A percentile compares a stretch with the other conserved stretches of the same genome.
Evolutionary conservation across 176 grass and related monocot species (phyloP).

Genomic region (Carex myosuroides): DNA sequence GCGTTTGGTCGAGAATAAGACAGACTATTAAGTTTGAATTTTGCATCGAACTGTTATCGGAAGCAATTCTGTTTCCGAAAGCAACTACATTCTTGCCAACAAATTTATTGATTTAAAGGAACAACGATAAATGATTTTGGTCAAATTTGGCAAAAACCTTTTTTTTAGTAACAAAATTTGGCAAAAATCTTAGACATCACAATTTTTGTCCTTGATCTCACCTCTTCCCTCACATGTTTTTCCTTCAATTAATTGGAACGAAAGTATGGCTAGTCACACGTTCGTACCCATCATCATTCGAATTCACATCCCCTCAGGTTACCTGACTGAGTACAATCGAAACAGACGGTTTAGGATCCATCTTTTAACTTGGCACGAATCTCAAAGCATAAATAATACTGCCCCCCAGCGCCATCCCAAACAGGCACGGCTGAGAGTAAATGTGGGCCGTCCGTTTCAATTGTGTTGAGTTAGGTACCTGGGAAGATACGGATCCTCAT

Average conservation of each 20-base stretch:
- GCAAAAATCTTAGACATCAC: not conserved
- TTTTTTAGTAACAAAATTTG: not conserved
- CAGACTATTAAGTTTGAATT: not conserved
- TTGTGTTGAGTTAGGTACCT: too few relatives aligned
- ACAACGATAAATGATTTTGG: not conserved
- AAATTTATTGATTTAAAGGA: not conserved
- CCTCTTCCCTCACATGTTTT: not conserved
- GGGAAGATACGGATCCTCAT: too few relatives aligned
- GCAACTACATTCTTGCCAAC: not conserved
- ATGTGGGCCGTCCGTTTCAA: too few relatives aligned
- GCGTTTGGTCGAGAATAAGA: not conserved
- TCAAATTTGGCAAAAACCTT: not conserved
- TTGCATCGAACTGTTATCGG: not conserved
- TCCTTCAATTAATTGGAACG: not conserved
- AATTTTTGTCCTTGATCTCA: not conserved
- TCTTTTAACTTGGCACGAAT: too few relatives aligned
- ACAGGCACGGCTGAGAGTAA: too few relatives aligned
- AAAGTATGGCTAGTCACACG: not conserved
- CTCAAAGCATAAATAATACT: too few relatives aligned
- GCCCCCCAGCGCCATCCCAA: too few relatives aligned
- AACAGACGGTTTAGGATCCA: too few relatives aligned
- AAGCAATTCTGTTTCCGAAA: not conserved
- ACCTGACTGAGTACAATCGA: too few relatives aligned
- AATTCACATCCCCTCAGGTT: too few relatives aligned
- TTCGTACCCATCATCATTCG: not conserved